phyloP scores from a whole-genome alignment of 805 yeast species.

The Saturnispora serradocipensis region DNA sequence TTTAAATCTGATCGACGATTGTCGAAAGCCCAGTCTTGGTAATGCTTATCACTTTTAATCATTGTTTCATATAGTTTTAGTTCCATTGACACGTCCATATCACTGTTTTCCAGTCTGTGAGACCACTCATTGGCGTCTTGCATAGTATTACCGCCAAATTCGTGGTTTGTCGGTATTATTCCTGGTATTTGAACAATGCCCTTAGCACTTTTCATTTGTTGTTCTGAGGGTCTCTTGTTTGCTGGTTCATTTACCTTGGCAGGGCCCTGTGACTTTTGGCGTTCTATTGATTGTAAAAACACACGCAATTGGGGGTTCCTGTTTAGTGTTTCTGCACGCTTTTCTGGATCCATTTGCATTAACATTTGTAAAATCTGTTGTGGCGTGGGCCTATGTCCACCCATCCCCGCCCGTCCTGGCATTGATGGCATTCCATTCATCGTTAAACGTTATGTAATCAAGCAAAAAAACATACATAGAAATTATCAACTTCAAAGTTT shows the following conservation, averaged over 20 bases:
- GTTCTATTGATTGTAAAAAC: conserved; percentile 28
- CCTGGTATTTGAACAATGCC: conserved; percentile 2
- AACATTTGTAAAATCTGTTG: conserved; percentile 26
- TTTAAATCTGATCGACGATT: conserved; percentile 12
- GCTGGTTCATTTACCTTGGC: background rate
- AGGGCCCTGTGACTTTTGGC: conserved; percentile 16
- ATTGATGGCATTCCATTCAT: conserved; percentile 2
- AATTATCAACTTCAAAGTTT: background rate
- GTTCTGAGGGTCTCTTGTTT: background rate
- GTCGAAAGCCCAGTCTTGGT: conserved; percentile 11
- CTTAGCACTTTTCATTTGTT: background rate
- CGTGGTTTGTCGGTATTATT: background rate
- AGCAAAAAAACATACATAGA: background rate
- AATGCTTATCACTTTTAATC: conserved; percentile 33
- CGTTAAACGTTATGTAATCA: background rate
- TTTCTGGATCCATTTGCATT: conserved; percentile 29
- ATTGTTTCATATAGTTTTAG: conserved; percentile 47
- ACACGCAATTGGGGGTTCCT: conserved; percentile 28
- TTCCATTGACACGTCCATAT: conserved; percentile 5
- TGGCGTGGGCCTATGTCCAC: conserved; percentile 17
- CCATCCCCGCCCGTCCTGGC: background rate
- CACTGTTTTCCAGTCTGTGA: background rate
- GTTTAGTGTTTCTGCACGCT: conserved; percentile 24
- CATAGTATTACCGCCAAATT: conserved; percentile 1
- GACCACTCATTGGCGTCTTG: conserved; percentile 10